Conservation (phyloP, 2,329 filamentous ascomycete species). For the Aspergillus pseudoglaucus region DNA sequence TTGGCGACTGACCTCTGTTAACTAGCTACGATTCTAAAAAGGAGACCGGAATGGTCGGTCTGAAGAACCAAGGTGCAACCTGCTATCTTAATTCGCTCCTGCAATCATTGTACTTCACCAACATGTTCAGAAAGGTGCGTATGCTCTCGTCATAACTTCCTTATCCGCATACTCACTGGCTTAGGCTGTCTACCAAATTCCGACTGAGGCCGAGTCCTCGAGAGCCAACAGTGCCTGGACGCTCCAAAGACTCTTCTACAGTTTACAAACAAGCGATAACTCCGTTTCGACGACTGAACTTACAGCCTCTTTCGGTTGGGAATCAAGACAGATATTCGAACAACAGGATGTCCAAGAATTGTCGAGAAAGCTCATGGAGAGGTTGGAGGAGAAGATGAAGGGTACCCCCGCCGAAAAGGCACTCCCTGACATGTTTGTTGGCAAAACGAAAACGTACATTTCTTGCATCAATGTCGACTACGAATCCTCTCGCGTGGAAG, state of each 20-base stretch:
- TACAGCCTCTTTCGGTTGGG: slow-evolving; percentile 96
- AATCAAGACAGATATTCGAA: slow-evolving; percentile 95
- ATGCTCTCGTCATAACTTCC: neutral
- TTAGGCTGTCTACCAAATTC: slow-evolving; percentile 92
- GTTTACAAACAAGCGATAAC: slow-evolving; percentile 75
- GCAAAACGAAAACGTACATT: slow-evolving; percentile 98
- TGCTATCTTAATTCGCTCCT: slow-evolving; percentile 82
- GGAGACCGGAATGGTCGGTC: slow-evolving; percentile 91
- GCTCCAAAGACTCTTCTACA: slow-evolving; percentile 88
- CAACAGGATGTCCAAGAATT: slow-evolving; percentile 98
- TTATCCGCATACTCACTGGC: neutral
- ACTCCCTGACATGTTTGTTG: slow-evolving; percentile 84
- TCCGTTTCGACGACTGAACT: slow-evolving; percentile 89
- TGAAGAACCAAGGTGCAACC: slow-evolving; percentile 94
- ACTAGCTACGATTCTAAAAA: slow-evolving; percentile 92
- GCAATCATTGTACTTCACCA: slow-evolving; percentile 80
- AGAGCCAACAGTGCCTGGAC: slow-evolving; percentile 87
- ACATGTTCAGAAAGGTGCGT: slow-evolving; percentile 81
- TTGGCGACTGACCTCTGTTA: slow-evolving; percentile 12
- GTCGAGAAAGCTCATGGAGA: slow-evolving; percentile 93
- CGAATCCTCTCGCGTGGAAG: slow-evolving; percentile 89
- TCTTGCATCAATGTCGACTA: slow-evolving; percentile 98
- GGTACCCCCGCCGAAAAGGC: slow-evolving; percentile 86
- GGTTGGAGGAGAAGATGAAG: slow-evolving; percentile 97
- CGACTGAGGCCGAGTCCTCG: slow-evolving; percentile 76